Base-by-base conservation (phyloP, 352 stramenopile genomes). In the Aphanomyces stellatus region DNA sequence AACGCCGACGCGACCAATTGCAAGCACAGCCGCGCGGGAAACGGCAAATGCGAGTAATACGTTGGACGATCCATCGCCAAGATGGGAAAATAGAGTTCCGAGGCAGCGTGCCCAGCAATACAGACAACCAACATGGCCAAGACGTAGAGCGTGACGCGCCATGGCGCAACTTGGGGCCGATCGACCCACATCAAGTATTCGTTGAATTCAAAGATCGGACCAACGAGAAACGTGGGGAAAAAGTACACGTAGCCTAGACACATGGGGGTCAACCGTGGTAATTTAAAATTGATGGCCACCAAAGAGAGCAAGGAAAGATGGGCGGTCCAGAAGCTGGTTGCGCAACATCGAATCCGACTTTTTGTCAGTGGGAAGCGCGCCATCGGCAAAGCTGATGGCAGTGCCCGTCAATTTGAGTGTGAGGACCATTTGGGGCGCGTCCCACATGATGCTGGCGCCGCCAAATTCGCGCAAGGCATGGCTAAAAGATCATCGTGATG, bases 391-490 rank as follows among this genome's bases (percentile, higher is more conserved):
- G 72, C 91, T 94, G 41, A 90, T 85, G 3, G 83, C 82, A 25
- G 91, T 69, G 65, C 76, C 86, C 72, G 78, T 88, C 22, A 94
- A 74, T 69, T 94, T 94, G 13, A 94, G 76, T 48, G 82, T 92
- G 43, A 92, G 55, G 61, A 94, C 88, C 86, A 94, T 94, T 69
- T 92, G 83, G n/a, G 85, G 82, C 49, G 79, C 76, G 65, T 92
- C 83, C 85, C 85, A 93, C 24, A 93, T 80, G 60, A 94, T 82
- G 55, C 91, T 78, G 0, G 83, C 84, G 42, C 76, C 87, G 65
- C 89, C 69, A 69, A 87, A 90, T 61, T 94, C 83, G 68, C 86
- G 86, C 71, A 90, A 94, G 69, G 89, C 91, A 72, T 94, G 86
- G 69, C 85, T 89, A 10, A 17, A 22, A n/a, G 27, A 28, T 11